Evolutionary conservation across 1,284 basidiomycete species (phyloP).

Genomic region (Polyporus tsugae): DNA sequence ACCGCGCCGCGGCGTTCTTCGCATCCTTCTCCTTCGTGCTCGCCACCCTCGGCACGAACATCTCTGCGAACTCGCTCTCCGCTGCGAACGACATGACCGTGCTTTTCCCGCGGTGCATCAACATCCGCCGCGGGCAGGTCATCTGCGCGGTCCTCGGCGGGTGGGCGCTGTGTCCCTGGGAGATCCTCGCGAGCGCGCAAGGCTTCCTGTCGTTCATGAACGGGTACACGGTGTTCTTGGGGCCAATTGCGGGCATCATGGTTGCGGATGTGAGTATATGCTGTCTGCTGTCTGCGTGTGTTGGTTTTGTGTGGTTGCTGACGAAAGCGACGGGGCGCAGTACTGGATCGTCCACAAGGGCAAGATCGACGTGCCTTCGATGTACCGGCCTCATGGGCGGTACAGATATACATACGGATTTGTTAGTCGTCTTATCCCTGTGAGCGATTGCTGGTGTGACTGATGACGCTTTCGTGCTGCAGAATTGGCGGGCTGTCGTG

Average conservation of each 20-base stretch:
- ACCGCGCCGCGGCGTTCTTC: constrained; percentile 83
- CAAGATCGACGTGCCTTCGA: constrained; percentile 72
- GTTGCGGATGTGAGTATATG: constrained; percentile 64
- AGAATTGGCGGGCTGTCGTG: constrained; percentile 80
- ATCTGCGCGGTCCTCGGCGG: constrained; percentile 78
- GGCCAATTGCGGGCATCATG: constrained; percentile 80
- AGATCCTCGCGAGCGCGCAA: constrained; percentile 58
- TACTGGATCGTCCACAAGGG: constrained; percentile 73
- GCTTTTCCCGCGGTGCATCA: constrained; percentile 72
- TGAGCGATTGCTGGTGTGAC: not conserved
- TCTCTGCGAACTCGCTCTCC: constrained; percentile 78
- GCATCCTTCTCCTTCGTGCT: constrained; percentile 72
- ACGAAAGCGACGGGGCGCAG: constrained; percentile 40
- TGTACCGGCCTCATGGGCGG: constrained; percentile 73
- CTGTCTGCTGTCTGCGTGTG: not conserved
- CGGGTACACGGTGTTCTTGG: constrained; percentile 77
- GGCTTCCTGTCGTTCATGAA: constrained; percentile 67
- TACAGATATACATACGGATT: constrained; percentile 72
- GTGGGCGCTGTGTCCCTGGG: constrained; percentile 65
- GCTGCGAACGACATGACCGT: constrained; percentile 84
- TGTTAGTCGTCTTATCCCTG: constrained; percentile 48
- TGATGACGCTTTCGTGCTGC: not conserved
- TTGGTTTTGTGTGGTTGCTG: constrained; percentile 7
- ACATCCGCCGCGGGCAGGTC: constrained; percentile 78
- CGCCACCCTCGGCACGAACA: constrained; percentile 78